Base-by-base conservation (phyloP, 768 basidiomycete species). In the Leccinum disarticulatum region DNA sequence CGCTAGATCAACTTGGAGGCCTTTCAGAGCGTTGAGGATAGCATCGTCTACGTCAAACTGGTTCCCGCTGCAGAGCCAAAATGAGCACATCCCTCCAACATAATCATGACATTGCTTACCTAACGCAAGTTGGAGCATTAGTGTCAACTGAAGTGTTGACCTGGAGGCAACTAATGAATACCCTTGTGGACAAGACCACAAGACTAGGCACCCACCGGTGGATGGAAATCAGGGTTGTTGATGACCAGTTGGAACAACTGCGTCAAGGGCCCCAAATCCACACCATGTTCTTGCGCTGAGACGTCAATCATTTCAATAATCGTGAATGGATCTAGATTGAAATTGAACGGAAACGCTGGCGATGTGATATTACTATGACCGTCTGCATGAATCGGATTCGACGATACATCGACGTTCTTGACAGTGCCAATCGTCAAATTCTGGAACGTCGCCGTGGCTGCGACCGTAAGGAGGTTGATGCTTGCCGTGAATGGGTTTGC, bases 401-500 rank as follows among this genome's bases (percentile, higher is more conserved):
- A 77, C 17, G 85, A 83, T 19, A 78, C 58, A 63, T 87, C 85
- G 9, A 80, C 77, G 43, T 79, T 76, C 38, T 85, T 76, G 58
- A 89, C 85, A n/a, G 66, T 77, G 3, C 88, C 87, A 11, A 91
- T 69, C 1, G 78, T 78, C 46, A 90, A 66, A 50, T 77, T 79
- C 22, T 81, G 78, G 75, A 80, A 87, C 0, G 77, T 81, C 0
- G 83, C 88, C 6, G 73, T 80, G 1, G 87, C 81, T 2, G 72
- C 73, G 17, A 90, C 71, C 49, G 76, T 69, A n/a, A 87, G 68
- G 15, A 91, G 70, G 67, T 85, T 87, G 69, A 91, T 83, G 66
- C 82, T 83, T 17, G 88, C 87, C 0, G 87, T 88, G 73, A 91
- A 91, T 0, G 87, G 87, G 65, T 91, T 88, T 19, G 77, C 74